A percentile compares a stretch with the other conserved stretches of the same genome.
Conservation (phyloP, 2,329 filamentous ascomycete genomes). For the Ilyonectria sp. region DNA sequence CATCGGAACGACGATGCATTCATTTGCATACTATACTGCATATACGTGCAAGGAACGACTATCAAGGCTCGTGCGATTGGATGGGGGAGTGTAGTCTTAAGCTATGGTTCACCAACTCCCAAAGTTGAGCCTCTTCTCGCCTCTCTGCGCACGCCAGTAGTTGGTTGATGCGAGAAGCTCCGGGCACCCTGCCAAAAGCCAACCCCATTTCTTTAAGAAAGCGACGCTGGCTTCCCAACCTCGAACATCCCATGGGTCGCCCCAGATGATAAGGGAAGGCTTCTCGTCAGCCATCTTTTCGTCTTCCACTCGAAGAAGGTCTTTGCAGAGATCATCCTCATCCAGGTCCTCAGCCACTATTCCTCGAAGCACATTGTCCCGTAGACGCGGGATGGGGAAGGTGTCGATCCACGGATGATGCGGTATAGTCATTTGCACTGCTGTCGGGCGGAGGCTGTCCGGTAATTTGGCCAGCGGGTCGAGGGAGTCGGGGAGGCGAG, state of each 20-base stretch:
- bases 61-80: too few species aligned
- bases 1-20: too few species aligned
- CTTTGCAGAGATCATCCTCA: slow-evolving; percentile 25
- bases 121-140: slow-evolving; percentile 12
- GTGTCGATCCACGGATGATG: slow-evolving; percentile 32
- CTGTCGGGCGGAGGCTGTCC: neutral
- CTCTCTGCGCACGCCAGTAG: slow-evolving; percentile 30
- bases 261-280: slow-evolving; percentile 34
- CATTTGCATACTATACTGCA: too few species aligned
- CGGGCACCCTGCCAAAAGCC: slow-evolving; percentile 24
- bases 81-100: too few species aligned
- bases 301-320: slow-evolving; percentile 6
- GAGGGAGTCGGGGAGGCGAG: neutral
- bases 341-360: neutral
- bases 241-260: slow-evolving; percentile 16
- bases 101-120: neutral
- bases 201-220: slow-evolving; percentile 34
- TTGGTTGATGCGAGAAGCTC: slow-evolving; percentile 32
- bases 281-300: slow-evolving; percentile 1
- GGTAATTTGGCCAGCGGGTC: neutral
- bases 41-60: too few species aligned
- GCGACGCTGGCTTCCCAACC: slow-evolving; percentile 31
- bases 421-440: neutral
- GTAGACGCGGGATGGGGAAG: slow-evolving; percentile 14
- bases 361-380: slow-evolving; percentile 19